Conservation (phyloP, 148 eudicot species). For the Arctostaphylos glauca region DNA sequence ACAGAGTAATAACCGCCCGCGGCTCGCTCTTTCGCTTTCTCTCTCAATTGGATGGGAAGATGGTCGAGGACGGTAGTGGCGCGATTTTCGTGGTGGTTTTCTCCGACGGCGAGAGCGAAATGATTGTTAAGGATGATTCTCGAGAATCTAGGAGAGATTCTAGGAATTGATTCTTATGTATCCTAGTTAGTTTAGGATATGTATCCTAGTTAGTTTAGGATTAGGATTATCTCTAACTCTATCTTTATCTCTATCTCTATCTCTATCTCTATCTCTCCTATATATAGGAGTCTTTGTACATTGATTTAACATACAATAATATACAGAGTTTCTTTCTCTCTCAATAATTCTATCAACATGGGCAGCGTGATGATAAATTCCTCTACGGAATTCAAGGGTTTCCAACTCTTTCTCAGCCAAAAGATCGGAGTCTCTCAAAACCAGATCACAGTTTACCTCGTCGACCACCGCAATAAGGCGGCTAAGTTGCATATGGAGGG, state of each 20-base stretch:
- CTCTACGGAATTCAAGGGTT: conserved; percentile 45
- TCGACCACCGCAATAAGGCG: conserved; percentile 31
- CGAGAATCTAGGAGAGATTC: too few relatives aligned
- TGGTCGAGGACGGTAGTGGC: conserved; percentile 16
- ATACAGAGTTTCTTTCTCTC: too few relatives aligned
- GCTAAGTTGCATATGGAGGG: conserved; percentile 15
- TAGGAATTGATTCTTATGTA: too few relatives aligned
- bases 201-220: too few relatives aligned
- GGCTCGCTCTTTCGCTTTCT: not conserved
- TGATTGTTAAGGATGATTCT: too few relatives aligned
- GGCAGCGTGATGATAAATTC: conserved; percentile 45
- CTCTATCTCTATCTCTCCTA: too few relatives aligned
- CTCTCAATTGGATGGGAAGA: not conserved
- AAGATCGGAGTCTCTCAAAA: conserved; percentile 67
- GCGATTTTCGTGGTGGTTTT: conserved; percentile 45
- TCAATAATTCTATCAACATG: too few relatives aligned
- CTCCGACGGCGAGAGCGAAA: conserved; percentile 67
- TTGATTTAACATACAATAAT: too few relatives aligned
- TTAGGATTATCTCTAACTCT: too few relatives aligned
- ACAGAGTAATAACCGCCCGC: not conserved
- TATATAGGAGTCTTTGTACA: too few relatives aligned
- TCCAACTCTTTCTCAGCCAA: conserved; percentile 43
- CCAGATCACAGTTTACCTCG: conserved; percentile 56
- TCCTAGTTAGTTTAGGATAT: too few relatives aligned
- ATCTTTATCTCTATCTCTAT: too few relatives aligned